Conservation (phyloP, 75 land plant species). For the Pinus taeda region DNA sequence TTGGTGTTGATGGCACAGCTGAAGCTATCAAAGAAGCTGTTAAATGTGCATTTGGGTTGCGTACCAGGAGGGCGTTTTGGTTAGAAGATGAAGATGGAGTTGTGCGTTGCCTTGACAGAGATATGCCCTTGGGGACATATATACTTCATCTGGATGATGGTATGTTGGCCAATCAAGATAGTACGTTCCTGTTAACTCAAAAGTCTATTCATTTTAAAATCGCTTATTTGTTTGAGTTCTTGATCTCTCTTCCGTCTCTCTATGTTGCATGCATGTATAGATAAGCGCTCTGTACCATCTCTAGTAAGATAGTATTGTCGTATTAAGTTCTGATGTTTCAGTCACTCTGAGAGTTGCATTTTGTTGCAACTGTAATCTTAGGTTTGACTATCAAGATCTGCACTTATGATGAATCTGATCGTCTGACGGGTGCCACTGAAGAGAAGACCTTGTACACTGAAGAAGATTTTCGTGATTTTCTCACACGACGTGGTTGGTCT, state of each 20-base stretch:
- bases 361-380: conserved; percentile 15
- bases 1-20: conserved; percentile 88
- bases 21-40: conserved; percentile 95
- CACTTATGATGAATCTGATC: conserved; percentile 63
- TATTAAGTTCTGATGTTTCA: conserved; percentile 1
- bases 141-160: conserved; percentile 90
- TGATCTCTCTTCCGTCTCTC: not conserved
- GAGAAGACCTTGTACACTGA: conserved; percentile 83
- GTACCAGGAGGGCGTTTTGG: conserved; percentile 95
- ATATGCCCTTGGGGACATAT: conserved; percentile 90
- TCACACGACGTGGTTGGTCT: conserved; percentile 71
- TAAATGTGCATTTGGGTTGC: conserved; percentile 80
- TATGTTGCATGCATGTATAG: not conserved
- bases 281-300: not conserved
- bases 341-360: conserved; percentile 6
- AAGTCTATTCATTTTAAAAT: not conserved
- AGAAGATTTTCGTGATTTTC: conserved; percentile 82
- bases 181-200: not conserved
- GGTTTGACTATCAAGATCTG: conserved; percentile 84
- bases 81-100: conserved; percentile 93
- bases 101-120: conserved; percentile 82
- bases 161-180: conserved; percentile 18
- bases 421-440: conserved; percentile 61
- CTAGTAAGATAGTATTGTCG: not conserved
- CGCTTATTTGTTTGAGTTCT: not conserved